These are phyloP conservation scores for sweet orange (Citrus sinensis) DNA, from an alignment of 345 rosid species.

Conservation along the genomic window DNA sequence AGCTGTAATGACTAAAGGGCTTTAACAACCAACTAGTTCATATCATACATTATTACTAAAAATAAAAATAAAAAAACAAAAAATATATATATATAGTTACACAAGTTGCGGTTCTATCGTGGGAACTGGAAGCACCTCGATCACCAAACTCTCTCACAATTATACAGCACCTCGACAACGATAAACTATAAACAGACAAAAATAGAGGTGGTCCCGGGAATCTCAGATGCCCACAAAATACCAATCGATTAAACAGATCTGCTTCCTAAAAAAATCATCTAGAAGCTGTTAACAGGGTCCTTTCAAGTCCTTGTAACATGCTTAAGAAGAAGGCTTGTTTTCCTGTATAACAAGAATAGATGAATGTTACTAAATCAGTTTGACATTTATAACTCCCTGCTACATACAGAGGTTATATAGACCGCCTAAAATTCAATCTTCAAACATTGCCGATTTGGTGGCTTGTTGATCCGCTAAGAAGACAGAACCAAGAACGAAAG, in stretches of 20 bases:
- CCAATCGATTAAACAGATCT: not conserved
- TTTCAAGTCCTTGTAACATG: not conserved
- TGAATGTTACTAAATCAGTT: not conserved
- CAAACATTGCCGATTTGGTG: not conserved
- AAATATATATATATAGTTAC: constrained; percentile 15
- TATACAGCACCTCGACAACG: not conserved
- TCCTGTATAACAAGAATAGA: constrained; percentile 22
- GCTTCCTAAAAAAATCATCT: constrained; percentile 26
- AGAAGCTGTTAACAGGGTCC: not conserved
- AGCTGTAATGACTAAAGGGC: not conserved
- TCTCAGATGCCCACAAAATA: not conserved
- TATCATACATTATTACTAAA: not conserved
- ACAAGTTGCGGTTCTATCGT: constrained; percentile 13
- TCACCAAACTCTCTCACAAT: not conserved
- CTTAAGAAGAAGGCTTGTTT: constrained; percentile 19
- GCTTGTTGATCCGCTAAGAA: not conserved
- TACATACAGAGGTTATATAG: not conserved
- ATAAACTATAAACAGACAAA: not conserved
- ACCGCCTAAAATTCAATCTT: not conserved
- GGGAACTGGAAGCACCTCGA: not conserved
- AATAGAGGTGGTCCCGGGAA: not conserved
- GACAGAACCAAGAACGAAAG: not conserved
- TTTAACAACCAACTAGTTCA: not conserved
- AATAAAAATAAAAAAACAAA: not conserved
- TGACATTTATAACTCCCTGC: not conserved